These are phyloP conservation scores for Penicillium sumatraense DNA, from an alignment of 2,329 filamentous ascomycete species.

Conservation along the genomic window DNA sequence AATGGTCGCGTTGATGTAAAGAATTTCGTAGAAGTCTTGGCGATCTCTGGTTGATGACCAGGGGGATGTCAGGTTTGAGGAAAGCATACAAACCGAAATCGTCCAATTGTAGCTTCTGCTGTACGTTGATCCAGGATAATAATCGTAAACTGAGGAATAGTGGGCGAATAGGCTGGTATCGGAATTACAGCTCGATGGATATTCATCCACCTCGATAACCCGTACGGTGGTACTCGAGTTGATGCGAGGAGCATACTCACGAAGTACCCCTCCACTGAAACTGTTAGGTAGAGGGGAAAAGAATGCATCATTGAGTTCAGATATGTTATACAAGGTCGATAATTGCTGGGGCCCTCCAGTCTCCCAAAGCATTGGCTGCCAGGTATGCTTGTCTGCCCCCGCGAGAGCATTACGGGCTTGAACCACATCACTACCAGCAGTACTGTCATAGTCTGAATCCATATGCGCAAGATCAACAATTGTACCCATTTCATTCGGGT, in stretches of 20 bases:
- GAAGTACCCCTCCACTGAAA: slow-evolving; percentile 31
- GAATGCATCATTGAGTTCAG: slow-evolving; percentile 25
- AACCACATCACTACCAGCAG: slow-evolving; percentile 8
- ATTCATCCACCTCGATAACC: slow-evolving; percentile 19
- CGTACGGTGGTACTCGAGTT: slow-evolving; percentile 28
- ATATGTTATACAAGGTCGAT: slow-evolving; percentile 9
- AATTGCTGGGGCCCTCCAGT: not conserved
- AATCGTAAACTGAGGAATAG: not conserved
- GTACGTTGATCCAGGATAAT: not conserved
- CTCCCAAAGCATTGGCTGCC: slow-evolving; percentile 10
- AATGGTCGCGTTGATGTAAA: slow-evolving; percentile 32
- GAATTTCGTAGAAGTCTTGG: slow-evolving; percentile 35
- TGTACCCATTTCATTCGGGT: not conserved
- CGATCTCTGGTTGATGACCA: slow-evolving; percentile 31
- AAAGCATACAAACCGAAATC: slow-evolving; percentile 34
- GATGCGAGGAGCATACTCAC: slow-evolving; percentile 34
- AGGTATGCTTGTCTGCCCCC: slow-evolving; percentile 4
- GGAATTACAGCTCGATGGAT: not conserved
- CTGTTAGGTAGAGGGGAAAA: slow-evolving; percentile 25
- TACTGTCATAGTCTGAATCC: not conserved
- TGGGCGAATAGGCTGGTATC: not conserved
- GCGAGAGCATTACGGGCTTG: slow-evolving; percentile 12
- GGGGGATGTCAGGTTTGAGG: slow-evolving; percentile 23
- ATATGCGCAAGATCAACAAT: not conserved
- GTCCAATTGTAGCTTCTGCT: slow-evolving; percentile 11